Conservation (phyloP, 768 basidiomycete species). For the Erythrobasidium yunnanense region DNA sequence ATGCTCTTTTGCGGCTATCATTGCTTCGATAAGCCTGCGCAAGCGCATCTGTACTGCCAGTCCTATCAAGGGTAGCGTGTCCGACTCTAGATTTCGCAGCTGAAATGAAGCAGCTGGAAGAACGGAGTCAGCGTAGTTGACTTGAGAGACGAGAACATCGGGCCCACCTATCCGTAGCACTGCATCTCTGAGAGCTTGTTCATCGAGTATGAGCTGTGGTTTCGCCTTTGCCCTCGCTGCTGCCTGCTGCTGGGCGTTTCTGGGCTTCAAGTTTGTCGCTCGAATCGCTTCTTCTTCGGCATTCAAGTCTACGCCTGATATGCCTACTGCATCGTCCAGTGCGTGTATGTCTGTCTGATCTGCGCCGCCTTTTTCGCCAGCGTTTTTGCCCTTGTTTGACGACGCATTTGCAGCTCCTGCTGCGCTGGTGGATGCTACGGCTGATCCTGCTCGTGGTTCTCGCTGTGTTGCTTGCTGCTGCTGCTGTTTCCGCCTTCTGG, state of each 20-base stretch:
- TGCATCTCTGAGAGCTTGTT: conserved; percentile 10
- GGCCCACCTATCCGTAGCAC: conserved; percentile 27
- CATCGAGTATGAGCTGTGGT: conserved; percentile 18
- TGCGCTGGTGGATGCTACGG: neutral
- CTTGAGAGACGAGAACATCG: neutral
- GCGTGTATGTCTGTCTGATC: conserved; percentile 21
- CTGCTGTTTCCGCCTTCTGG: neutral
- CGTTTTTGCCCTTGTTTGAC: neutral
- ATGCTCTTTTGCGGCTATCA: conserved; percentile 26
- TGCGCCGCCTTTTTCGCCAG: neutral
- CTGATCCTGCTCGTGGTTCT: neutral
- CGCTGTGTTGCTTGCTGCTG: neutral
- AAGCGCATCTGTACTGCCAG: conserved; percentile 27
- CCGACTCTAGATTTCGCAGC: conserved; percentile 26
- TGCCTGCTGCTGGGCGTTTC: conserved; percentile 13
- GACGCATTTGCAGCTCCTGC: too few relatives aligned
- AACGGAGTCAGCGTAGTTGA: neutral
- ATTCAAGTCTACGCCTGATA: conserved; percentile 25
- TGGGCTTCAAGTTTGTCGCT: neutral
- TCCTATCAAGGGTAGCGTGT: conserved; percentile 25
- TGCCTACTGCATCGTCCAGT: conserved; percentile 23
- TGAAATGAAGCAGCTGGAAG: conserved; percentile 13
- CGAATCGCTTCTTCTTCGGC: conserved; percentile 29
- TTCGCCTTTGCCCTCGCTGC: neutral
- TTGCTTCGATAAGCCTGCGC: conserved; percentile 23